Evolutionary conservation across 257 asterid species (phyloP).

Genomic region (Plectranthus barbatus): DNA sequence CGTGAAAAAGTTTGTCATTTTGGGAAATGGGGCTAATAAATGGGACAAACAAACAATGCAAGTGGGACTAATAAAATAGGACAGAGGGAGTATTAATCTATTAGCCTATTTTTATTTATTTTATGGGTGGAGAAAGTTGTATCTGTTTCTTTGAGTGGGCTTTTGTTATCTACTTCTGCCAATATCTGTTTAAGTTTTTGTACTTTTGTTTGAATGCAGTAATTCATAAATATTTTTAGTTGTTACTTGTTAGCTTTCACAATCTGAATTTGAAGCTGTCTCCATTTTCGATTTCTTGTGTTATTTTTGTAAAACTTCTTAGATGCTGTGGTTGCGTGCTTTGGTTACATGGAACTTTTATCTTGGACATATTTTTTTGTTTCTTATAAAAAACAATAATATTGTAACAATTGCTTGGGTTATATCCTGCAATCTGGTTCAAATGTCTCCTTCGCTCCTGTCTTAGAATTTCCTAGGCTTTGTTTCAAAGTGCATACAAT

Average conservation of each 20-base stretch:
- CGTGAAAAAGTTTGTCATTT: too few species aligned
- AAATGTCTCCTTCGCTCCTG: neutral
- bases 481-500: neutral
- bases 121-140: neutral
- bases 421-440: slow-evolving; percentile 1
- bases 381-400: too few species aligned
- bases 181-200: neutral
- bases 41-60: too few species aligned
- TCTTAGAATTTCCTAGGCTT: neutral
- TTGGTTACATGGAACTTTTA: neutral
- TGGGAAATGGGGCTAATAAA: too few species aligned
- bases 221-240: neutral
- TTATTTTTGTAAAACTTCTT: neutral
- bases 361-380: too few species aligned
- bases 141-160: neutral
- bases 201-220: neutral
- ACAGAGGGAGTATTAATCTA: too few species aligned
- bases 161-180: neutral
- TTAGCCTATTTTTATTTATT: neutral
- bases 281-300: neutral
- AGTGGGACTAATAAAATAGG: too few species aligned
- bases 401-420: neutral
- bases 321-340: neutral
- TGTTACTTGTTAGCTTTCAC: neutral
- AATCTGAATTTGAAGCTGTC: slow-evolving; percentile 9